phyloP scores from a whole-genome alignment of 2,329 filamentous ascomycete species.

The Verticillium alfalfae region DNA sequence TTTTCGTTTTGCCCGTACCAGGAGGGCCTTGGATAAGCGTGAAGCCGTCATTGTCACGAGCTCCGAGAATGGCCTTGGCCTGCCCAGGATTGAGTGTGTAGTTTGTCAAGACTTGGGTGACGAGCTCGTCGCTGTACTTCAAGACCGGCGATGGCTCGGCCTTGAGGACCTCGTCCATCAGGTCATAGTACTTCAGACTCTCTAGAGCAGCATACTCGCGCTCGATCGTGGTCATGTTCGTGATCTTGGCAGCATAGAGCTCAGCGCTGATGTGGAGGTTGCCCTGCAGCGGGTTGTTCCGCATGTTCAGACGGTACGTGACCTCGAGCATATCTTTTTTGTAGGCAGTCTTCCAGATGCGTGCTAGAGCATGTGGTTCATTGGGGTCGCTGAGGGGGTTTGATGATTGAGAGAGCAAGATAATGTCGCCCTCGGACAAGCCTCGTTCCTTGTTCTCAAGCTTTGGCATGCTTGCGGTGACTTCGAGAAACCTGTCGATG shows the following conservation, averaged over 20 bases:
- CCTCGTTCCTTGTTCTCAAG: slow-evolving; percentile 65
- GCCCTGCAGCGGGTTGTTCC: slow-evolving; percentile 54
- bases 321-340: slow-evolving; percentile 81
- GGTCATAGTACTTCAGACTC: slow-evolving; percentile 89
- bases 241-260: slow-evolving; percentile 75
- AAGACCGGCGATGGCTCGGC: slow-evolving; percentile 88
- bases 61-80: slow-evolving; percentile 85
- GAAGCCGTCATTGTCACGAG: slow-evolving; percentile 93
- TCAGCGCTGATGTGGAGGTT: slow-evolving; percentile 64
- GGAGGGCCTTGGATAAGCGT: slow-evolving; percentile 94
- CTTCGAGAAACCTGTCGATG: slow-evolving; percentile 88
- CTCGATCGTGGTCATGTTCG: slow-evolving; percentile 90
- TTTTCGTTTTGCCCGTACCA: slow-evolving; percentile 97
- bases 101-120: slow-evolving; percentile 64
- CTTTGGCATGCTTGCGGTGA: slow-evolving; percentile 75
- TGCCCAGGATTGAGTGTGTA: slow-evolving; percentile 87
- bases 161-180: slow-evolving; percentile 85
- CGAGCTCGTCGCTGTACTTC: slow-evolving; percentile 68
- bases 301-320: slow-evolving; percentile 74
- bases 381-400: slow-evolving; percentile 62
- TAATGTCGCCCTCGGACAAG: slow-evolving; percentile 79
- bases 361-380: slow-evolving; percentile 77
- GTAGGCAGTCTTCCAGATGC: slow-evolving; percentile 72
- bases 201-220: slow-evolving; percentile 90
- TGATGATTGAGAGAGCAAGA: slow-evolving; percentile 72